phyloP scores from a whole-genome alignment of 2,329 filamentous ascomycete species.

The Fragosphaeria purpurea region DNA sequence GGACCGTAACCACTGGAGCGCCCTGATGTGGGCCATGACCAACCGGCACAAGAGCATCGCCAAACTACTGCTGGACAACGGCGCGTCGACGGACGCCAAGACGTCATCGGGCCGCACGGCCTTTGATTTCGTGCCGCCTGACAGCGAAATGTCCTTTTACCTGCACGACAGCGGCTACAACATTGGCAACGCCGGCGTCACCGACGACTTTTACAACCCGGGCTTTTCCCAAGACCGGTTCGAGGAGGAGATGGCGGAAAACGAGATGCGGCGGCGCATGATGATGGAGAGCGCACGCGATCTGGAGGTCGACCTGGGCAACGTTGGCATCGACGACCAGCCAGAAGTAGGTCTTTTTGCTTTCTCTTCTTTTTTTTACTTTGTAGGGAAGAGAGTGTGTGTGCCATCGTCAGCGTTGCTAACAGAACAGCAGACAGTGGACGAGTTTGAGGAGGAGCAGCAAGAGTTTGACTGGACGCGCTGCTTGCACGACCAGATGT shows the following conservation, averaged over 20 bases:
- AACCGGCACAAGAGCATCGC: constrained; percentile 95
- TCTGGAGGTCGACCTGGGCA: constrained; percentile 90
- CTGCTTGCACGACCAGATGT: constrained; percentile 97
- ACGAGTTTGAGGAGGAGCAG: constrained; percentile 77
- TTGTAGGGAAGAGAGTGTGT: constrained; percentile 18
- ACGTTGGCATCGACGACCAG: constrained; percentile 90
- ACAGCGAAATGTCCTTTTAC: constrained; percentile 95
- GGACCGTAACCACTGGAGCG: constrained; percentile 94
- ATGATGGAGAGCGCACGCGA: constrained; percentile 99
- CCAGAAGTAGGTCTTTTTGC: constrained; percentile 57
- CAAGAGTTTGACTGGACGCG: constrained; percentile 95
- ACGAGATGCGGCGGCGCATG: constrained; percentile 89
- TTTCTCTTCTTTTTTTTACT: background rate
- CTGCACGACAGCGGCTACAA: constrained; percentile 89
- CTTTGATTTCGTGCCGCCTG: constrained; percentile 88
- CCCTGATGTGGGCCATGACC: constrained; percentile 99
- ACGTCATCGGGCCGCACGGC: constrained; percentile 89
- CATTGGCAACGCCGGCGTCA: constrained; percentile 68
- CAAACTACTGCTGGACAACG: constrained; percentile 83
- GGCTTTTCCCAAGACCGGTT: constrained; percentile 90
- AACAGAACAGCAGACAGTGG: constrained; percentile 41
- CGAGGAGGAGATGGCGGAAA: constrained; percentile 95
- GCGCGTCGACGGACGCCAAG: constrained; percentile 90
- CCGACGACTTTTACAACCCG: constrained; percentile 87
- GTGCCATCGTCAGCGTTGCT: background rate